phyloP scores from a whole-genome alignment of 1,284 basidiomycete genomes.

The Ceratobasidium papillatum region DNA sequence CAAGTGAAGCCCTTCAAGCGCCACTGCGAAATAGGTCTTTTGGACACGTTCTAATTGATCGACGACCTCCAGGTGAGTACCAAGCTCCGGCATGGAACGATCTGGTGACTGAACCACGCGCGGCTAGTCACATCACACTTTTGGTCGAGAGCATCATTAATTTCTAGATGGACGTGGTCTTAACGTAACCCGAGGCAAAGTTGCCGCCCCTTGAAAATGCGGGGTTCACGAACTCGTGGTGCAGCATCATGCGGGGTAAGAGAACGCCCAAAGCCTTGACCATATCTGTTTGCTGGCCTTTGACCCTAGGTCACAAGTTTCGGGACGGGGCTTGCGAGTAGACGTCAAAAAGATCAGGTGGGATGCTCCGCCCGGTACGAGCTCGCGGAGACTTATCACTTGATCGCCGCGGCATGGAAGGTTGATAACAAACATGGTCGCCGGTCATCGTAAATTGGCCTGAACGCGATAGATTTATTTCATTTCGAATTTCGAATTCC shows the following conservation, averaged over 20 bases:
- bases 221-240: not conserved
- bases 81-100: not conserved
- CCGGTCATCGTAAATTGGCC: not conserved
- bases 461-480: not conserved
- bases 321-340: not conserved
- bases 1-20: no score
- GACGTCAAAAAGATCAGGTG: constrained; percentile 7
- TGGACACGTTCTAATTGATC: not conserved
- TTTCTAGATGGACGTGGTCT: not conserved
- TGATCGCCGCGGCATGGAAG: not conserved
- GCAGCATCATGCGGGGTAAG: not conserved
- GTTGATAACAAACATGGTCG: not conserved
- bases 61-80: not conserved
- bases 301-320: not conserved
- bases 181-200: not conserved
- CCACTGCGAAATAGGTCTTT: not conserved
- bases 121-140: not conserved
- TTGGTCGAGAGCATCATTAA: not conserved
- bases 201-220: constrained; percentile 21
- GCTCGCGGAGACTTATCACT: not conserved
- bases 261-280: not conserved
- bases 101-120: not conserved
- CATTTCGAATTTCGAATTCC: not conserved
- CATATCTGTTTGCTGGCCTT: not conserved
- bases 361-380: constrained; percentile 21